These are phyloP conservation scores for Rhodotorula graminis DNA, from an alignment of 768 basidiomycete species.

Conservation along the genomic window DNA sequence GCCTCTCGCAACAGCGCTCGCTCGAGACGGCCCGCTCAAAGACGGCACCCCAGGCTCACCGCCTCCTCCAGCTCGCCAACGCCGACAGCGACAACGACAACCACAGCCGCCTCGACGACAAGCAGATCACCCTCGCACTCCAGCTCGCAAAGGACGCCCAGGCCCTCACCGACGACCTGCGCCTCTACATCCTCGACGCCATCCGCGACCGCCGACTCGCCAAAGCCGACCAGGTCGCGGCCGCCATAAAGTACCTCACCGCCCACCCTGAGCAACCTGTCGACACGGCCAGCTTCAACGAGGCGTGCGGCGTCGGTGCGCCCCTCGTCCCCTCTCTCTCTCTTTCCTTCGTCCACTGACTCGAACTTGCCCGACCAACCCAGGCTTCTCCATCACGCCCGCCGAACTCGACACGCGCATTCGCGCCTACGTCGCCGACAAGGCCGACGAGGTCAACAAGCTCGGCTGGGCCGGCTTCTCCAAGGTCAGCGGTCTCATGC, in stretches of 20 bases:
- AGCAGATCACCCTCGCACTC: constrained; percentile 24
- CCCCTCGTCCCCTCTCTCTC: constrained; percentile 7
- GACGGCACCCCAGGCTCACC: constrained; percentile 4
- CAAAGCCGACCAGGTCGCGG: constrained; percentile 77
- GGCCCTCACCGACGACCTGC: constrained; percentile 54
- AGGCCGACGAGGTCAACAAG: constrained; percentile 53
- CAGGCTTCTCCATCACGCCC: constrained; percentile 73
- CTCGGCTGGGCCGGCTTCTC: constrained; percentile 73
- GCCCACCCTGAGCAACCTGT: constrained; percentile 56
- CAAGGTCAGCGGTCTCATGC: constrained; percentile 61
- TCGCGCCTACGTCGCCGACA: constrained; percentile 53
- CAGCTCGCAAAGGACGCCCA: constrained; percentile 52
- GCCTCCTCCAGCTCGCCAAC: constrained; percentile 9
- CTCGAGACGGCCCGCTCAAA: constrained; percentile 26
- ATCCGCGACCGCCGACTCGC: constrained; percentile 71
- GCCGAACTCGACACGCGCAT: constrained; percentile 61
- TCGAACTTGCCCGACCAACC: background rate
- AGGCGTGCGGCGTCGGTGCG: constrained; percentile 81
- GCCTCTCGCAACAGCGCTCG: constrained; percentile 18
- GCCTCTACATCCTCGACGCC: constrained; percentile 60
- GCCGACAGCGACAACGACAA: background rate
- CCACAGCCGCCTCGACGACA: constrained; percentile 18
- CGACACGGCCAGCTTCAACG: constrained; percentile 66
- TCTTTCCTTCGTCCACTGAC: background rate
- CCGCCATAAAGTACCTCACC: constrained; percentile 71